Evolutionary conservation across 2,329 filamentous ascomycete genomes (phyloP), one percentile per base, ranked within the genome.

Genomic region (Fusarium heterosporum): DNA sequence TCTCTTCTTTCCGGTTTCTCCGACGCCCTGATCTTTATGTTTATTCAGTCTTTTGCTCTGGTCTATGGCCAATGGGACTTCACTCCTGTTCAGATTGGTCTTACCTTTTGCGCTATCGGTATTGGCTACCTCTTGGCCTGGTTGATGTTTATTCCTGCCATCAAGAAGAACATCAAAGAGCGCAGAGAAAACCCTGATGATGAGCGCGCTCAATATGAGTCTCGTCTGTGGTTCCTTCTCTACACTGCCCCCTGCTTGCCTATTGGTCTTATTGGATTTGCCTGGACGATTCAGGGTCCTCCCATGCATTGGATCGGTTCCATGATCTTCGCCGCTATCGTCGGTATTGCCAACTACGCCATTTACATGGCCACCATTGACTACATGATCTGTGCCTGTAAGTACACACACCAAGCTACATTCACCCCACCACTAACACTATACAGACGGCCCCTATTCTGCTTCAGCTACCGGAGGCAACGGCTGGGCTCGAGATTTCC

Each of bases 321-420:
- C 4, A 85, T 90, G 80, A 78, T 92, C 45, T 91, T 89, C 66
- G 83, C 84, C 2, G 83, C 82, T 16, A 80, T 91, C 42, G 88
- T 93, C 49, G 91, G 89, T 22, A 89, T 93, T 50, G 90, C 90
- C 55, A 93, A 93, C 72, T 91, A 90, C 38, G 81, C 85, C 32
- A 91, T 92, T 58, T 92, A 92, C 78, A 91, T 91, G 87, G 88
- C 89, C 2, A 91, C 89, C 2, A 90, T 92, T 66, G 89, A 93
- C 76, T 93, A 93, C 78, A 92, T 92, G 86, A 72, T 72, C 22
- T 73, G 72, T 22, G 68, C 72, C 2, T 73, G 70, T 71, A 45
- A 66, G 70, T 53, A 26, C 0, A 26, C 1, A 12, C 0, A 4
- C 8, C 2, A 3, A 12, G 1, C 3, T 6, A 3, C 8, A 1